Evolutionary conservation across 768 basidiomycete species (phyloP).

Genomic region (Clitopilus passeckerianus): DNA sequence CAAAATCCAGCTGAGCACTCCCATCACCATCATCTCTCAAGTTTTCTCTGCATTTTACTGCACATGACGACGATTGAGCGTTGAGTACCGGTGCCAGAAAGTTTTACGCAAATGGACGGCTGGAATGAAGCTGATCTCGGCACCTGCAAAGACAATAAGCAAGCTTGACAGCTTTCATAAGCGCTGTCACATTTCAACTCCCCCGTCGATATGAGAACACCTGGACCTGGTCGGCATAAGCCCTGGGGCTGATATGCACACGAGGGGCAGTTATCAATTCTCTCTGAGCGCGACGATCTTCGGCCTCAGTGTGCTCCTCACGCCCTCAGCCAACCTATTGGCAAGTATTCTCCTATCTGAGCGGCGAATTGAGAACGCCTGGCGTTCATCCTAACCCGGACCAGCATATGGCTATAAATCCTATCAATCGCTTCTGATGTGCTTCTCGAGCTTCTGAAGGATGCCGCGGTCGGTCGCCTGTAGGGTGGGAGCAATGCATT

Average conservation of each 20-base stretch:
- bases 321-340: not conserved
- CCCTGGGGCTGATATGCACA: not conserved
- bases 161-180: not conserved
- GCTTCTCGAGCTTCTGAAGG: not conserved
- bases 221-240: not conserved
- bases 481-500: not conserved
- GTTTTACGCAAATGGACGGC: not conserved
- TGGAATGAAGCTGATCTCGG: not conserved
- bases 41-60: not conserved
- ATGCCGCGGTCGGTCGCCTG: not conserved
- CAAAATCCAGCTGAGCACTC: not conserved
- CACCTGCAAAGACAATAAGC: not conserved
- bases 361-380: not conserved
- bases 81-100: not conserved
- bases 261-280: not conserved
- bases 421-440: not conserved
- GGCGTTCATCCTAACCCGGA: not conserved
- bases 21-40: not conserved
- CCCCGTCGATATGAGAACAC: not conserved
- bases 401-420: not conserved
- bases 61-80: not conserved
- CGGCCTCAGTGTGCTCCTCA: not conserved
- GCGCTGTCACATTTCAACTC: not conserved
- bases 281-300: not conserved
- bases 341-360: not conserved